Conservation (phyloP, 2,329 filamentous ascomycete genomes). For the Nigrospora osmanthi region DNA sequence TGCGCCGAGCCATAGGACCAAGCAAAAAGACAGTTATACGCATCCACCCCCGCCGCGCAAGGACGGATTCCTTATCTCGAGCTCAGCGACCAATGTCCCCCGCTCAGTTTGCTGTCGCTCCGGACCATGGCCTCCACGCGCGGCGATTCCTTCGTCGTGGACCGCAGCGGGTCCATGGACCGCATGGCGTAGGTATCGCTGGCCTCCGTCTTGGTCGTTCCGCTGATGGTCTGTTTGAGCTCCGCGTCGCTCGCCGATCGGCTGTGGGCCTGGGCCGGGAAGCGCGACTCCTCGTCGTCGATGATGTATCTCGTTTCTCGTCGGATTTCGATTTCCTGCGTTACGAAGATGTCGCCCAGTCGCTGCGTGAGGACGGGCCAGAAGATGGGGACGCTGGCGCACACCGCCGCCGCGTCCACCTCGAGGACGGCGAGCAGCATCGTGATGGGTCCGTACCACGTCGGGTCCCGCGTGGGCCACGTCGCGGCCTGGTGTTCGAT, state of each 20-base stretch:
- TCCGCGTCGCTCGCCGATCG: conserved; percentile 13
- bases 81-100: neutral
- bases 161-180: conserved; percentile 4
- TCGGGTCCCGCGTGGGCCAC: conserved; percentile 22
- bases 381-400: conserved; percentile 19
- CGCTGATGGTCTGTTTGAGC: conserved; percentile 4
- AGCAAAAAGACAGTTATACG: no score
- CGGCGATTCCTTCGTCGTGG: neutral
- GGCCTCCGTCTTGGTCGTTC: neutral
- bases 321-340: conserved; percentile 17
- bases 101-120: neutral
- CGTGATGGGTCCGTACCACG: conserved; percentile 22
- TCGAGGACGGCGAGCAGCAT: conserved; percentile 17
- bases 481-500: conserved; percentile 20
- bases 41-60: no score
- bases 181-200: conserved; percentile 2
- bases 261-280: conserved; percentile 8
- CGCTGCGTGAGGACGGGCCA: conserved; percentile 16
- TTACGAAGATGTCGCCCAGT: conserved; percentile 19
- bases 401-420: conserved; percentile 15
- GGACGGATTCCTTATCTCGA: no score
- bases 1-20: no score
- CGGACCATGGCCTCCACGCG: neutral
- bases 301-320: conserved; percentile 13
- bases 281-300: conserved; percentile 13